phyloP scores from a whole-genome alignment of 2,329 filamentous ascomycete genomes.

The Colletotrichum higginsianum region DNA sequence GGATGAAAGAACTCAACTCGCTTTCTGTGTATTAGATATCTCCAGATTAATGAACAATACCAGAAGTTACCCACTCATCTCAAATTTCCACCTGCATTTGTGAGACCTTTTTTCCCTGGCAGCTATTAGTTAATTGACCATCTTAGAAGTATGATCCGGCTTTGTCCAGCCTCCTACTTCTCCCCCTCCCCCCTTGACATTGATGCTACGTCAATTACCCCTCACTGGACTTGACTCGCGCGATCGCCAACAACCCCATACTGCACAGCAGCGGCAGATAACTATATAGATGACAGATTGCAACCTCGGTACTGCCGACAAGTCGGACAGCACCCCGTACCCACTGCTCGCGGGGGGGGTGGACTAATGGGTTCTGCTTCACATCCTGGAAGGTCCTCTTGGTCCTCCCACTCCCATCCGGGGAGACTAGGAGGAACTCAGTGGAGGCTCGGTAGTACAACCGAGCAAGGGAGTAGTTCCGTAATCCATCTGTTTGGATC shows the following conservation, averaged over 20 bases:
- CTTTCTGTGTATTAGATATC: slow-evolving; percentile 76
- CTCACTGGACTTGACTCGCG: slow-evolving; percentile 17
- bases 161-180: not conserved
- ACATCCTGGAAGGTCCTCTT: no score
- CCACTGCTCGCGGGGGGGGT: not conserved
- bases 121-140: not conserved
- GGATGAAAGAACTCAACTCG: slow-evolving; percentile 66
- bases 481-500: no score
- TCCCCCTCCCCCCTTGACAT: not conserved
- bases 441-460: no score
- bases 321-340: not conserved
- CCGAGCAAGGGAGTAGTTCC: no score
- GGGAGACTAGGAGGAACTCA: no score
- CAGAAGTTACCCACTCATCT: slow-evolving; percentile 78
- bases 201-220: not conserved
- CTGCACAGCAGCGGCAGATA: not conserved
- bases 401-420: no score
- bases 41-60: slow-evolving; percentile 66
- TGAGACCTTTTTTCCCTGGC: not conserved
- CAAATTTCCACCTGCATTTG: slow-evolving; percentile 5
- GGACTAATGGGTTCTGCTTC: no score
- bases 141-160: no score
- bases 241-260: not conserved
- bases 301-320: not conserved
- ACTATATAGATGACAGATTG: no score